A percentile compares a stretch with the other conserved stretches of the same genome.
Conservation (phyloP, 2,329 filamentous ascomycete genomes). For the Trichoderma polysporum region DNA sequence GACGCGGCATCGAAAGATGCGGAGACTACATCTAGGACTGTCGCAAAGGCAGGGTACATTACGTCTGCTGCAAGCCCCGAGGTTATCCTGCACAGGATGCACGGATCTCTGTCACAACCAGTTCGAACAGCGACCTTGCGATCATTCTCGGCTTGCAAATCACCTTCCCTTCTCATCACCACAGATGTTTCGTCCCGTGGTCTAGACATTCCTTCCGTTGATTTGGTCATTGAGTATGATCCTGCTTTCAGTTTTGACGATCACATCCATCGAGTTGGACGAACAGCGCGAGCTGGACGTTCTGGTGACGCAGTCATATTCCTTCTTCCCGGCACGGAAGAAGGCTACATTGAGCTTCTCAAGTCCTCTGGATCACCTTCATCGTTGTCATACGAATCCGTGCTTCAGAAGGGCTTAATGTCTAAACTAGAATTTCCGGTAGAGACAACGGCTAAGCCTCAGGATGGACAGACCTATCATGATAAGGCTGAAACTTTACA, state of each 20-base stretch:
- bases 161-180: conserved; percentile 81
- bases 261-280: conserved; percentile 90
- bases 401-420: conserved; percentile 66
- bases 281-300: conserved; percentile 89
- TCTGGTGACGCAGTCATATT: conserved; percentile 86
- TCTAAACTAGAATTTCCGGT: conserved; percentile 64
- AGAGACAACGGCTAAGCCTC: conserved; percentile 58
- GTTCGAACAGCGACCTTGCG: conserved; percentile 83
- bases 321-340: conserved; percentile 85
- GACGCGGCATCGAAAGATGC: conserved; percentile 35
- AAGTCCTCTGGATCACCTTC: conserved; percentile 50
- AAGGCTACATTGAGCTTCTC: conserved; percentile 81
- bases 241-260: conserved; percentile 91
- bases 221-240: conserved; percentile 94
- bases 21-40: conserved; percentile 54
- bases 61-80: conserved; percentile 71
- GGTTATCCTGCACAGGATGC: conserved; percentile 80
- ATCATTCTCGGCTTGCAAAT: conserved; percentile 70
- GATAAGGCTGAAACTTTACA: conserved; percentile 57
- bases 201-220: conserved; percentile 91
- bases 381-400: conserved; percentile 52
- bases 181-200: conserved; percentile 96
- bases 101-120: conserved; percentile 86
- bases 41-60: conserved; percentile 68
- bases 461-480: conserved; percentile 45